Evolutionary conservation across 371 early-diverging fungal species (phyloP).

Genomic region (Circinella umbellata): DNA sequence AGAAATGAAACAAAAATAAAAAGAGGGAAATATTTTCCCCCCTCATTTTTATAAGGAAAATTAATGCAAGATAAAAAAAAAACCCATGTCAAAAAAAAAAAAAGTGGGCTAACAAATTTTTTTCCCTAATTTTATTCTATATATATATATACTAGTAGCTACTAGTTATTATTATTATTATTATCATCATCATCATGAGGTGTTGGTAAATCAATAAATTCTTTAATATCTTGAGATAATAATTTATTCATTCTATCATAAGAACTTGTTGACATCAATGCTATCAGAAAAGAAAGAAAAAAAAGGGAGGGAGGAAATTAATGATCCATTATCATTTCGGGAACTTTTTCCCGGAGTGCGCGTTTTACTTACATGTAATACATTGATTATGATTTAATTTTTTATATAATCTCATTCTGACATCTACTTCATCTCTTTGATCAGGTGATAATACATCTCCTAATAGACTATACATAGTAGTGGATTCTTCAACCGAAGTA

Average conservation of each 20-base stretch:
- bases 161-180: background rate
- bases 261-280: conserved; percentile 36
- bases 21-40: background rate
- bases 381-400: conserved; percentile 46
- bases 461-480: conserved; percentile 44
- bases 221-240: conserved; percentile 45
- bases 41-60: background rate
- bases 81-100: too few species aligned
- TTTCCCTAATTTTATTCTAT: too few species aligned
- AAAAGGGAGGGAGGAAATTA: too few species aligned
- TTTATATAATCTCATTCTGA: conserved; percentile 49
- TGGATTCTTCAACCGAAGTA: conserved; percentile 42
- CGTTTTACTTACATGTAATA: conserved; percentile 48
- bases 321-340: too few species aligned
- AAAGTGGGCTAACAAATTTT: too few species aligned
- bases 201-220: conserved; percentile 40
- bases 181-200: background rate
- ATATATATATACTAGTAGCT: too few species aligned
- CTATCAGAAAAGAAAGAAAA: conserved; percentile 18
- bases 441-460: conserved; percentile 41
- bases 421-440: conserved; percentile 42
- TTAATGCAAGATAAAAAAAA: too few species aligned
- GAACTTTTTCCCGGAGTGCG: too few species aligned
- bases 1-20: background rate
- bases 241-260: conserved; percentile 28